Evolutionary conservation across 371 early-diverging fungal genomes (phyloP).

Genomic region (Dichotomocladium elegans): DNA sequence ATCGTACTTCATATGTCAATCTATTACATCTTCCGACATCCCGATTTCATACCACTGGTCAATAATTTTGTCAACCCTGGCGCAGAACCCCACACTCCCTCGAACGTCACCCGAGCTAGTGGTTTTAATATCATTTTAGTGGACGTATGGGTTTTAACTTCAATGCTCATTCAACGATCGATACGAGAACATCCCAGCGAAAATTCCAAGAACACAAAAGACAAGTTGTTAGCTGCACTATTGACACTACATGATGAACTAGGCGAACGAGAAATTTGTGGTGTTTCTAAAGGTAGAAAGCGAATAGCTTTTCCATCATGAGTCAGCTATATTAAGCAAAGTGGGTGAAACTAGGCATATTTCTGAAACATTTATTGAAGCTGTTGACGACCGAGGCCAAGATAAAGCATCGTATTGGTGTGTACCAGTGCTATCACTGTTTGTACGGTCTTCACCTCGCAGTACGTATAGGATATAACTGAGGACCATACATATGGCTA

Average conservation of each 20-base stretch:
- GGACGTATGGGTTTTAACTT: constrained; percentile 30
- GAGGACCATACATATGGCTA: not conserved
- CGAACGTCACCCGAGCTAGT: constrained; percentile 21
- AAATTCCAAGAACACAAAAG: not conserved
- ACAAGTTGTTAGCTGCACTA: constrained; percentile 39
- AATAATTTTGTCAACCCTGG: constrained; percentile 34
- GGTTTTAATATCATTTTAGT: constrained; percentile 27
- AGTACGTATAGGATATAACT: constrained; percentile 25
- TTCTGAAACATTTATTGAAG: constrained; percentile 24
- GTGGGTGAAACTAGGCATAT: constrained; percentile 34
- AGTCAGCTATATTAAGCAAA: no score
- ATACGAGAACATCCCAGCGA: not conserved
- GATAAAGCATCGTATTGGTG: constrained; percentile 23
- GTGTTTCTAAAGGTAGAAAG: constrained; percentile 54
- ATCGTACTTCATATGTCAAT: constrained; percentile 24
- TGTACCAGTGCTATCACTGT: constrained; percentile 71
- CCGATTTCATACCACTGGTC: constrained; percentile 43
- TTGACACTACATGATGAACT: constrained; percentile 58
- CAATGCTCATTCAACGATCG: constrained; percentile 12
- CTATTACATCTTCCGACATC: constrained; percentile 39
- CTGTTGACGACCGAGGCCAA: constrained; percentile 14
- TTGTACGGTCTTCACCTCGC: constrained; percentile 58
- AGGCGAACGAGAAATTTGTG: constrained; percentile 64
- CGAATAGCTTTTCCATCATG: no score
- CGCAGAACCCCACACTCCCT: constrained; percentile 28